Base-by-base conservation (phyloP, 768 basidiomycete species). In the Boletus reticulatus region DNA sequence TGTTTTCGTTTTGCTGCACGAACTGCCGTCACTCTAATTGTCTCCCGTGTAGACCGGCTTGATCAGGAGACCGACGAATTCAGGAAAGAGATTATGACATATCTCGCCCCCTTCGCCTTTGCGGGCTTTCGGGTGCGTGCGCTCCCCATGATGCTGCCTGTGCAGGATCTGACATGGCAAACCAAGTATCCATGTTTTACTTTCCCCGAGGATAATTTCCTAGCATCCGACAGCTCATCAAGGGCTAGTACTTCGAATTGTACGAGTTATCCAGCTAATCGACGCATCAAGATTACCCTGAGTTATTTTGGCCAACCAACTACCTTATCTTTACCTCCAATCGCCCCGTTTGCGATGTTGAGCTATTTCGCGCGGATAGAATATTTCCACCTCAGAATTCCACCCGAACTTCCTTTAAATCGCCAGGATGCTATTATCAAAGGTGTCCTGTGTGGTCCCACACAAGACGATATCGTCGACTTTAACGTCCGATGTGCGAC, bases 41-140 rank as follows among this genome's bases (percentile, higher is more conserved):
- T 48, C 8, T 39, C 47, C 2, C 20, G 14, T 20, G 14, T 22
- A 69, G 67, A 56, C 43, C 11, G 16, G 16, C 66, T 70, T n/a
- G 62, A 64, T 53, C 57, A 65, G 34, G 80, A 82, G 59, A 67
- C 69, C 12, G 64, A 63, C 7, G 65, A 68, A 31, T 53, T 61
- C 22, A 69, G 74, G 37, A 57, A 61, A 10, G 70, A 73, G 52
- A 68, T 77, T 43, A 67, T 73, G 65, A 55, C 64, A 20, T 65
- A 72, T 27, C 69, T 82, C 7, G 65, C 66, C n/a, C 79, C 80
- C n/a, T 74, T 76, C 48, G 76, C 78, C 11, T 75, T 79, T 60
- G 78, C 79, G 14, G 76, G 76, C 24, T 81, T 80, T 62, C 76
- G 78, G 7, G 82, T 82, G 55, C 19, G 80, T 73, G 20, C 39